A percentile compares a stretch with the other conserved stretches of the same genome.
phyloP scores from a whole-genome alignment of 139 green algal genomes.

The Chlamydomonas urium region DNA sequence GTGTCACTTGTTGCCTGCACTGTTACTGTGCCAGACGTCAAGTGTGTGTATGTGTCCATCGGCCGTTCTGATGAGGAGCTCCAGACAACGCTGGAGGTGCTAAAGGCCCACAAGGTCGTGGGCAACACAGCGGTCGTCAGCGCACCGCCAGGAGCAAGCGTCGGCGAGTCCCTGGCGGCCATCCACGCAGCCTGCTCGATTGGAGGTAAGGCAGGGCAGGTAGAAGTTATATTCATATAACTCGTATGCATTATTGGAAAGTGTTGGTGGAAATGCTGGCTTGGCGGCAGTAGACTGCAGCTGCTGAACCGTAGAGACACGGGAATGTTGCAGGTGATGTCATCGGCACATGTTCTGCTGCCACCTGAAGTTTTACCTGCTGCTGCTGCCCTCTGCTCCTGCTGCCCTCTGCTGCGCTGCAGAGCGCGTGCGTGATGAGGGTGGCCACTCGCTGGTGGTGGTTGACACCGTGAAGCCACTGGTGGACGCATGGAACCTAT shows the following conservation, averaged over 20 bases:
- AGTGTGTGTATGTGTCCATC: constrained; percentile 17
- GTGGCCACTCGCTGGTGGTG: constrained; percentile 74
- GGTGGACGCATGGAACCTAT: constrained; percentile 39
- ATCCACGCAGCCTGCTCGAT: constrained; percentile 30
- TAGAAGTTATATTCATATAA: too few relatives aligned
- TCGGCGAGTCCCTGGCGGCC: constrained; percentile 6
- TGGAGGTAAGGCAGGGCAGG: constrained; percentile 45
- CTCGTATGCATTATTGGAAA: too few relatives aligned
- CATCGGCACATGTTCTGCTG: background rate
- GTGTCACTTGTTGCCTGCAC: too few relatives aligned
- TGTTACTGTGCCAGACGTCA: constrained; percentile 10
- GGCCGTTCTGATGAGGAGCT: constrained; percentile 7
- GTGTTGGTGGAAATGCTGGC: too few relatives aligned
- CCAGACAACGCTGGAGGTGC: background rate
- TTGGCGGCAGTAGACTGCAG: too few relatives aligned
- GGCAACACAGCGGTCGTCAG: constrained; percentile 2
- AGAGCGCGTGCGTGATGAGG: constrained; percentile 67
- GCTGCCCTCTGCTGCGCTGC: background rate
- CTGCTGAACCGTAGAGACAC: too few relatives aligned
- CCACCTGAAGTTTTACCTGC: too few relatives aligned
- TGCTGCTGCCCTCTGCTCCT: background rate
- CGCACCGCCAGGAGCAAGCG: background rate
- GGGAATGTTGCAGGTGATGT: too few relatives aligned
- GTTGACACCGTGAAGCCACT: constrained; percentile 68
- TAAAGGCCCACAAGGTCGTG: background rate